These are phyloP conservation scores for Sphaerostilbella broomeana DNA, from an alignment of 2,329 filamentous ascomycete species.

Conservation along the genomic window DNA sequence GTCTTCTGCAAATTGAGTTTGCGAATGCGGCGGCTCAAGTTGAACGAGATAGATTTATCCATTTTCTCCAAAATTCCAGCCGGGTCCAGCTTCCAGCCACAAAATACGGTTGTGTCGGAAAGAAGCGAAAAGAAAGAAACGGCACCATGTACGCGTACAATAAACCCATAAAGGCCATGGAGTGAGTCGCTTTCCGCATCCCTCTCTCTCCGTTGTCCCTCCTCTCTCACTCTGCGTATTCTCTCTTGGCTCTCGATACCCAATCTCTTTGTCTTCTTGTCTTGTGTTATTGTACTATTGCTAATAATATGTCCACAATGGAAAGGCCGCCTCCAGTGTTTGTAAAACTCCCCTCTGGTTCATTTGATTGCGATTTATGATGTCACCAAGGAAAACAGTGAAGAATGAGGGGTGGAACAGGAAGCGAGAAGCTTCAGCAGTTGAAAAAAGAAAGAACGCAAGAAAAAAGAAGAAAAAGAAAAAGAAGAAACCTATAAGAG, in stretches of 20 bases:
- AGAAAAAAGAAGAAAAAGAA: too few relatives aligned
- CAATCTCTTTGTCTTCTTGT: conserved; percentile 5
- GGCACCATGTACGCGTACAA: conserved; percentile 30
- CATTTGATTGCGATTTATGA: too few relatives aligned
- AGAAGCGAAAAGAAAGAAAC: not conserved
- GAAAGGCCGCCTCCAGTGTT: conserved; percentile 29
- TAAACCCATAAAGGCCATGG: conserved; percentile 32
- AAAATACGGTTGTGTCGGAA: too few relatives aligned
- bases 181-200: conserved; percentile 24
- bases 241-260: conserved; percentile 1
- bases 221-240: conserved; percentile 10
- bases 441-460: too few relatives aligned
- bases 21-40: not conserved
- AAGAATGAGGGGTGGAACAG: too few relatives aligned
- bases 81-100: too few relatives aligned
- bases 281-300: conserved; percentile 14
- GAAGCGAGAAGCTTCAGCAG: too few relatives aligned
- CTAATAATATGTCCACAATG: conserved; percentile 20
- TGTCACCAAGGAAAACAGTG: too few relatives aligned
- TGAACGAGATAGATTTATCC: too few relatives aligned
- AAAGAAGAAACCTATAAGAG: too few relatives aligned
- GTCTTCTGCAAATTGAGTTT: not conserved
- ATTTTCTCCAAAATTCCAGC: not conserved
- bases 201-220: conserved; percentile 2
- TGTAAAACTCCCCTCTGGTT: conserved; percentile 21